Conservation (phyloP, 257 asterid species). For the Petunia axillaris region DNA sequence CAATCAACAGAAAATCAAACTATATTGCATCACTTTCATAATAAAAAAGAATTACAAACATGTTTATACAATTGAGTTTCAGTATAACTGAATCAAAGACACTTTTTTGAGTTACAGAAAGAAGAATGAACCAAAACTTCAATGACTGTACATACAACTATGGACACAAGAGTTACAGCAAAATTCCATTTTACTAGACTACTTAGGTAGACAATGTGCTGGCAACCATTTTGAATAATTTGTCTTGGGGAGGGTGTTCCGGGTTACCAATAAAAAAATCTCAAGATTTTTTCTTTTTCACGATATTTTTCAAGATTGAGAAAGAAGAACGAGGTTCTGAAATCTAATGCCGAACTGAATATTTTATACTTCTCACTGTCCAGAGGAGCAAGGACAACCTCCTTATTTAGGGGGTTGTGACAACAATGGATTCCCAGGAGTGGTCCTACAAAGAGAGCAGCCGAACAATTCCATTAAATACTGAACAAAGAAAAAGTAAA, state of each 20-base stretch:
- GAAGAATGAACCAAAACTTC: not conserved
- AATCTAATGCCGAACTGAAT: not conserved
- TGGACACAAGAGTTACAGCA: constrained; percentile 9
- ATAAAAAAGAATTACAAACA: not conserved
- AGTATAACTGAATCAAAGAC: not conserved
- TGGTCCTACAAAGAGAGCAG: constrained; percentile 48
- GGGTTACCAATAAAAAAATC: not conserved
- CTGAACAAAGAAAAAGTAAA: constrained; percentile 6
- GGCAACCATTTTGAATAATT: constrained; percentile 22
- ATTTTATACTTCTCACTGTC: constrained; percentile 20
- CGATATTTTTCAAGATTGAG: not conserved
- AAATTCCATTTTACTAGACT: constrained; percentile 19
- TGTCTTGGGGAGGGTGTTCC: constrained; percentile 17
- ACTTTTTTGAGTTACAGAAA: not conserved
- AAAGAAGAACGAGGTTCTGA: not conserved
- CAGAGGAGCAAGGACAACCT: constrained; percentile 23
- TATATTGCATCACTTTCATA: not conserved
- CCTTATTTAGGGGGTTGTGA: constrained; percentile 48
- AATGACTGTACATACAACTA: constrained; percentile 17
- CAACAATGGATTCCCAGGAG: constrained; percentile 81
- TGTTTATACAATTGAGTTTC: constrained; percentile 19
- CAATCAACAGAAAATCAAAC: not conserved
- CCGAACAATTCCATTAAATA: not conserved
- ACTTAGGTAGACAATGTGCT: constrained; percentile 13
- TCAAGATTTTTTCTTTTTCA: not conserved